These are phyloP conservation scores for Scenedesmus sp. DNA, from an alignment of 163 green algal genomes.

Conservation along the genomic window DNA sequence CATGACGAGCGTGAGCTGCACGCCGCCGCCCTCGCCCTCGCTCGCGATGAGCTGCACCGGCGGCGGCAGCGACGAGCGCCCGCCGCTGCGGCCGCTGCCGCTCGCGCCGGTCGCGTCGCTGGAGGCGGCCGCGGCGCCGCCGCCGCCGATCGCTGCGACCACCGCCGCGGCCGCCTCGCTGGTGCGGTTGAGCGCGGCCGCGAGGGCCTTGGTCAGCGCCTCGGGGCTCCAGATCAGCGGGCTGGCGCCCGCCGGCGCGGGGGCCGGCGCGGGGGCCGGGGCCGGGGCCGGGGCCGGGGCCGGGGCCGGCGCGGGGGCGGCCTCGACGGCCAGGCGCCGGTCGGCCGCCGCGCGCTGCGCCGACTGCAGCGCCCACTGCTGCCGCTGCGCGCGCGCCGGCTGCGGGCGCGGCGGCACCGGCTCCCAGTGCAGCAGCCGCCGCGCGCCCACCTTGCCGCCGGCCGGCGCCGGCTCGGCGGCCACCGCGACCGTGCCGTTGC, in stretches of 20 bases:
- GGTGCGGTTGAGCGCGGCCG: constrained; percentile 1
- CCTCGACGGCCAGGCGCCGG: not conserved
- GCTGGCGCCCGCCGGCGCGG: not conserved
- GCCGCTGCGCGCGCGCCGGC: not conserved
- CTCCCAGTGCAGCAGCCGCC: not conserved
- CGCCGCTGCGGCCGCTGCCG: constrained; percentile 2
- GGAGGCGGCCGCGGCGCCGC: too few species aligned
- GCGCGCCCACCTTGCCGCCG: too few species aligned
- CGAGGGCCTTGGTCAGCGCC: not conserved
- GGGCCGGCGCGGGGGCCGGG: not conserved
- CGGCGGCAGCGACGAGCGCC: not conserved
- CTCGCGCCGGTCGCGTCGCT: not conserved
- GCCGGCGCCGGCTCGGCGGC: not conserved
- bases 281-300: not conserved
- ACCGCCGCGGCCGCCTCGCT: constrained; percentile 10
- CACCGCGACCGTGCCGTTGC: not conserved
- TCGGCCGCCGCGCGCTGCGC: not conserved
- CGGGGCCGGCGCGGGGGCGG: not conserved
- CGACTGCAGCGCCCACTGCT: not conserved
- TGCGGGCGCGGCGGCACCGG: not conserved
- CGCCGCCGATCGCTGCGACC: too few species aligned
- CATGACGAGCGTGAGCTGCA: constrained; percentile 11
- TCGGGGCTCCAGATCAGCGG: not conserved
- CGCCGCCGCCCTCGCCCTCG: not conserved
- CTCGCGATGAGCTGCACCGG: constrained; percentile 27